Percentiles rank a stretch among this genome's conserved stretches.
Evolutionary conservation across 257 asterid genomes (phyloP).

Genomic region (Leonotis leonurus): DNA sequence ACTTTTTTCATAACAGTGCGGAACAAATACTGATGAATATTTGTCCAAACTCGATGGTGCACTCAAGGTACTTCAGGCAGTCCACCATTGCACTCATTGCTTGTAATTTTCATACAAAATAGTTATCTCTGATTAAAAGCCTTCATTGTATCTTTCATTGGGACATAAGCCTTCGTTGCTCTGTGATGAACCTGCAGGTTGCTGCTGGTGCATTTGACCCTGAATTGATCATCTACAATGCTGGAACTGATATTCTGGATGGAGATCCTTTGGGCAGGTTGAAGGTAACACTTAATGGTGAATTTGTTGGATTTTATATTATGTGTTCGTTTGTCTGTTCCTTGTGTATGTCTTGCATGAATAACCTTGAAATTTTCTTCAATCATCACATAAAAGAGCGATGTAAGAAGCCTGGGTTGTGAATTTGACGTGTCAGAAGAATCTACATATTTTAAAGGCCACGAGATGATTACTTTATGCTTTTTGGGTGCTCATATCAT

Average conservation of each 20-base stretch:
- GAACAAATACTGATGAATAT: constrained; percentile 66
- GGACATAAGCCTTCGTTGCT: neutral
- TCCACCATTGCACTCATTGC: neutral
- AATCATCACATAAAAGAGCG: too few species aligned
- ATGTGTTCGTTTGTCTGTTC: neutral
- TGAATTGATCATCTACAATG: constrained; percentile 79
- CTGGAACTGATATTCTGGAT: constrained; percentile 88
- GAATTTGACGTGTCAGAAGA: too few species aligned
- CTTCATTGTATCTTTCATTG: neutral
- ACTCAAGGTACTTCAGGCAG: constrained; percentile 52
- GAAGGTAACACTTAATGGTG: constrained; percentile 45
- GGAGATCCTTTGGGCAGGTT: constrained; percentile 91
- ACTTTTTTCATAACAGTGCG: constrained; percentile 43
- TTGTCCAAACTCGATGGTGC: constrained; percentile 67
- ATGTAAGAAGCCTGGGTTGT: too few species aligned
- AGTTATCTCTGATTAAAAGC: neutral
- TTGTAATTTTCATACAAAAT: neutral
- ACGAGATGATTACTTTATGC: neutral
- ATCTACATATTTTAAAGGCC: neutral
- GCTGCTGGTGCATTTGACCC: constrained; percentile 58
- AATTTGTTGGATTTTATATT: neutral
- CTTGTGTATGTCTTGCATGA: neutral
- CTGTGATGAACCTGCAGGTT: constrained; percentile 42
- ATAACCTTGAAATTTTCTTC: neutral
- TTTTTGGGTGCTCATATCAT: neutral